A percentile compares a stretch with the other conserved stretches of the same genome.
These are phyloP conservation scores for Pochonia chlamydosporia DNA, from an alignment of 2,329 filamentous ascomycete species.

Conservation along the genomic window DNA sequence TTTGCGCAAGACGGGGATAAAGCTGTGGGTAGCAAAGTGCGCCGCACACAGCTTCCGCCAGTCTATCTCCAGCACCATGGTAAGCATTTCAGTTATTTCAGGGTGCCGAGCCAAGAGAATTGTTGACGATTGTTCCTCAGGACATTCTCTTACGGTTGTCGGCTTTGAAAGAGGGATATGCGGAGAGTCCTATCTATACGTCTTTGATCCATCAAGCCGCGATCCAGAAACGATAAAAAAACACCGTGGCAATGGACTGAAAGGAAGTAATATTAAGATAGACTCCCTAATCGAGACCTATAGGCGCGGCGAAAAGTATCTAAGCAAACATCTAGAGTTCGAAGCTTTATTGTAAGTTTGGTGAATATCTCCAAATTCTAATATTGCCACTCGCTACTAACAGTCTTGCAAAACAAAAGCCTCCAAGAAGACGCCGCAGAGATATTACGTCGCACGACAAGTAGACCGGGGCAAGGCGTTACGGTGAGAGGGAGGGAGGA, in stretches of 20 bases:
- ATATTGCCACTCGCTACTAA: not conserved
- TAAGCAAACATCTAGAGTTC: constrained; percentile 69
- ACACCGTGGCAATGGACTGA: constrained; percentile 44
- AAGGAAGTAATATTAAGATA: constrained; percentile 31
- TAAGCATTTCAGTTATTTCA: constrained; percentile 22
- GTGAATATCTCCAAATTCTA: not conserved
- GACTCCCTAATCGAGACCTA: constrained; percentile 61
- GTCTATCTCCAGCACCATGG: constrained; percentile 86
- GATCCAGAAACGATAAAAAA: constrained; percentile 59
- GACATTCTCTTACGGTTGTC: constrained; percentile 86
- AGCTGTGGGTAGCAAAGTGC: constrained; percentile 52
- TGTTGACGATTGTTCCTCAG: constrained; percentile 29
- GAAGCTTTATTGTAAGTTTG: constrained; percentile 67
- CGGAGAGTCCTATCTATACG: constrained; percentile 64
- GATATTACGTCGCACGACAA: not conserved
- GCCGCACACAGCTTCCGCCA: constrained; percentile 67
- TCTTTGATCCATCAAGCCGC: constrained; percentile 83
- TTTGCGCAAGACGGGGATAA: constrained; percentile 50
- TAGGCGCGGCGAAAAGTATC: constrained; percentile 61
- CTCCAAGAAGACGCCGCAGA: not conserved
- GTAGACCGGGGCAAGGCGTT: no score
- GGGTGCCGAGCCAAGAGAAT: not conserved
- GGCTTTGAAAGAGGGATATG: constrained; percentile 68
- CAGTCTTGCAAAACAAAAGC: not conserved
- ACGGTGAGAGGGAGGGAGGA: no score